Conservation (phyloP, 768 basidiomycete genomes). For the Rhodosporidiobolus sp. region DNA sequence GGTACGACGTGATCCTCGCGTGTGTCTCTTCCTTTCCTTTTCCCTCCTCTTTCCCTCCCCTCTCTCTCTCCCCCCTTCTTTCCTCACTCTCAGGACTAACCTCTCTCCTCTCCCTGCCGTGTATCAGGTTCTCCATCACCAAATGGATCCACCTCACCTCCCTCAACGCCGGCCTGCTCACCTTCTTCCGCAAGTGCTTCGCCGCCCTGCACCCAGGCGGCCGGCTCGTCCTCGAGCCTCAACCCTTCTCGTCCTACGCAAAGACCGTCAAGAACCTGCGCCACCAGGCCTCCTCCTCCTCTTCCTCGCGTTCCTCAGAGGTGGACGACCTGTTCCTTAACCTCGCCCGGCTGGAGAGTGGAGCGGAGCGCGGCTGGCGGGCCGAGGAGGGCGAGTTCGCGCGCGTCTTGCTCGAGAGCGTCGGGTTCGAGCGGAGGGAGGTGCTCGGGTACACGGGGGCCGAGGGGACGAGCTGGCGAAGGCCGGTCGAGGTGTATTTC, state of each 20-base stretch:
- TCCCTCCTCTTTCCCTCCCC: not conserved
- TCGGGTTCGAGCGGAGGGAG: conserved; percentile 60
- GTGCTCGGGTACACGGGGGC: conserved; percentile 56
- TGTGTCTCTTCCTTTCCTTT: conserved; percentile 50
- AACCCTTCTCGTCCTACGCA: conserved; percentile 77
- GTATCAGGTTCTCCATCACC: conserved; percentile 69
- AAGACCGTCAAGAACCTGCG: conserved; percentile 60
- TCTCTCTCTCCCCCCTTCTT: too few species aligned
- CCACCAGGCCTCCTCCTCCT: not conserved
- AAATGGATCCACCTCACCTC: conserved; percentile 89
- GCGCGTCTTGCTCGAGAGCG: conserved; percentile 53
- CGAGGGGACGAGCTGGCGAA: conserved; percentile 56
- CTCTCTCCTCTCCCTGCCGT: too few species aligned
- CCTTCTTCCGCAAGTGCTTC: conserved; percentile 66
- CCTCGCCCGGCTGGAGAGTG: conserved; percentile 58
- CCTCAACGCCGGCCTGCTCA: conserved; percentile 67
- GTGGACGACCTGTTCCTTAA: conserved; percentile 59
- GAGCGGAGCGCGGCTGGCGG: conserved; percentile 53
- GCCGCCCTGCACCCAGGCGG: conserved; percentile 60
- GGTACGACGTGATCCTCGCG: conserved; percentile 78
- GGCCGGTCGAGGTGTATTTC: conserved; percentile 63
- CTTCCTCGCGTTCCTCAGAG: not conserved
- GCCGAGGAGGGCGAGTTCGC: conserved; percentile 55
- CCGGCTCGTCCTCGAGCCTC: conserved; percentile 72
- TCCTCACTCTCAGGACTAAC: too few species aligned